phyloP scores from a whole-genome alignment of 768 basidiomycete species.

The Sarcodon aspratus region DNA sequence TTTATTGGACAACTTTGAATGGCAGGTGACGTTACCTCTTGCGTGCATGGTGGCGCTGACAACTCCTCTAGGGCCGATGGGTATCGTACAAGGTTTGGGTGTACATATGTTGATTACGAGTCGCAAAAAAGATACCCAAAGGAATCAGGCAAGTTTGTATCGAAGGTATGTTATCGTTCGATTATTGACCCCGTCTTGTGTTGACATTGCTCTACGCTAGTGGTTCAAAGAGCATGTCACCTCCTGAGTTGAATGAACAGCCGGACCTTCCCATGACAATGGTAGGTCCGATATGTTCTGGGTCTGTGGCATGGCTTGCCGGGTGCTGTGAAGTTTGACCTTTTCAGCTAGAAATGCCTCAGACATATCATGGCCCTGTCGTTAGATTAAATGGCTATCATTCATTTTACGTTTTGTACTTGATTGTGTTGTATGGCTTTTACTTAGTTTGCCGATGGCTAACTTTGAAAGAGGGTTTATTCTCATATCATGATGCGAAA shows the following conservation, averaged over 20 bases:
- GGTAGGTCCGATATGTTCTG: no score
- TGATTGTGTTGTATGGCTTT: no score
- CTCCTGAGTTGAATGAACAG: not conserved
- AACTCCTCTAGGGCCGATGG: conserved; percentile 42
- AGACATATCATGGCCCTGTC: no score
- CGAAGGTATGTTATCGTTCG: conserved; percentile 27
- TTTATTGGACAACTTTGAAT: conserved; percentile 65
- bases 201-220: not conserved
- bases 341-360: no score
- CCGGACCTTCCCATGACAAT: no score
- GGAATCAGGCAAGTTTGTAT: conserved; percentile 44
- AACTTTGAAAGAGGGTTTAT: no score
- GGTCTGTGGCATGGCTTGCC: no score
- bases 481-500: no score
- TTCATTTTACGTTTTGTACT: no score
- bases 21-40: conserved; percentile 17
- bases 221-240: not conserved
- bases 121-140: conserved; percentile 60
- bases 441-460: no score
- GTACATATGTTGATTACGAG: conserved; percentile 61
- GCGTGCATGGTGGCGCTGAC: not conserved
- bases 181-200: not conserved
- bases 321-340: no score
- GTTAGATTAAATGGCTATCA: no score
- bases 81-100: conserved; percentile 55